These are phyloP conservation scores for Gossypium laxum DNA, from an alignment of 441 rosid genomes.

Conservation along the genomic window DNA sequence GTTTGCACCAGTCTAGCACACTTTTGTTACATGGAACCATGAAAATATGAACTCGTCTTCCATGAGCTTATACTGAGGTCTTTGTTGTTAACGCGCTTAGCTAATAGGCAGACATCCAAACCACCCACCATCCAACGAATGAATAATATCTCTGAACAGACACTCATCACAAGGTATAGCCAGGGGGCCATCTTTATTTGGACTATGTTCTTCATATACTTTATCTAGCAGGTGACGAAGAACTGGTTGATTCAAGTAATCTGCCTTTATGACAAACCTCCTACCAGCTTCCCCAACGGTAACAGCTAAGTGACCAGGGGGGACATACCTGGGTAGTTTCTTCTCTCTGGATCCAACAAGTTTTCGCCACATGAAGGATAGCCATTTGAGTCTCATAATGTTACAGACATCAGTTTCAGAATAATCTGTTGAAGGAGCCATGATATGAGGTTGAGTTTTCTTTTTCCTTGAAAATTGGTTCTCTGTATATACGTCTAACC, in stretches of 20 bases:
- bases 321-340: conserved; percentile 26
- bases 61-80: conserved; percentile 5
- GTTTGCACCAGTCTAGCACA: conserved; percentile 3
- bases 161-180: conserved; percentile 25
- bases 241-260: conserved; percentile 26
- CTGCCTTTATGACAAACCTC: conserved; percentile 23
- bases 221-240: conserved; percentile 26
- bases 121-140: conserved; percentile 10
- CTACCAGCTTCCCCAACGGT: conserved; percentile 20
- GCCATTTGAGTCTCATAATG: conserved; percentile 22
- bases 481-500: conserved; percentile 7
- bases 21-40: conserved; percentile 8
- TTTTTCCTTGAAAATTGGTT: background rate
- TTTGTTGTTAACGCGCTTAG: conserved; percentile 10
- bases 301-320: conserved; percentile 25
- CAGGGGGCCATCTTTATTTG: conserved; percentile 21
- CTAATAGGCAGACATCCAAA: background rate
- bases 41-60: conserved; percentile 16
- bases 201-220: conserved; percentile 18
- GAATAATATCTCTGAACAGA: conserved; percentile 24
- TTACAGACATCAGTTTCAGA: conserved; percentile 17
- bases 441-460: conserved; percentile 1
- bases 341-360: conserved; percentile 16
- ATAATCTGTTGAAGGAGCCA: conserved; percentile 7
- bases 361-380: conserved; percentile 16